Base-by-base conservation (phyloP, 768 basidiomycete species). In the Boletus huronensis region DNA sequence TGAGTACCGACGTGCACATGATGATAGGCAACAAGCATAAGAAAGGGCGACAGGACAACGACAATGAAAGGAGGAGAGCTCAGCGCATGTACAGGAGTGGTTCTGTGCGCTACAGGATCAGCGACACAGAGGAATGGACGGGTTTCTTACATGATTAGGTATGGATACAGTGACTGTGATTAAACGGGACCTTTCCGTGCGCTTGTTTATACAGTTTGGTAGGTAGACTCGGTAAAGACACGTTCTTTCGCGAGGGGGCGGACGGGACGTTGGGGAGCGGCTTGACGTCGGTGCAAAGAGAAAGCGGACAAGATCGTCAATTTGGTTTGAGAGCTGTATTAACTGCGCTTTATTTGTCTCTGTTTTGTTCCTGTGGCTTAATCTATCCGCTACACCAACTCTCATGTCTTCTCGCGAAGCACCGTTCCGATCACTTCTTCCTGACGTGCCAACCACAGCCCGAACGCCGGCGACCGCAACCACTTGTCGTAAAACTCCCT, bases 401-500 rank as follows among this genome's bases (percentile, higher is more conserved):
- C 48, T 49, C 48, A 50, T 36, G 23, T 35, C 47, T 59, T 66
- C 23, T 60, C 62, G 23, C 53, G 73, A 64, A 90, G 69, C 35
- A 85, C 81, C 25, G 70, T 73, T 53, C 82, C 78, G 39, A 91
- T 83, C 45, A 88, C 81, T 31, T 81, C 79, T 61, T 91, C 90
- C 70, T 91, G 90, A 57, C 77, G 76, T 11, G 85, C 84, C 26
- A 93, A 73, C 90, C 90, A 93, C 38, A 87, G 58, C 17, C 87
- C 90, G 70, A 93, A 93, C 8, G 83, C 81, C 2, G 87, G 85
- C 3, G 84, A 84, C 62, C 84, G 81, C 38, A 93, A 61, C 84
- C 90, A 91, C 48, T 78, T 75, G 70, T 85, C 82, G 60, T 93
- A 93, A 68, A 92, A 93, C 59, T 85, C 87, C 45, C 73, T 81